Conservation (phyloP, 176 grass and related monocot species). For the Aegilops tauschii region DNA sequence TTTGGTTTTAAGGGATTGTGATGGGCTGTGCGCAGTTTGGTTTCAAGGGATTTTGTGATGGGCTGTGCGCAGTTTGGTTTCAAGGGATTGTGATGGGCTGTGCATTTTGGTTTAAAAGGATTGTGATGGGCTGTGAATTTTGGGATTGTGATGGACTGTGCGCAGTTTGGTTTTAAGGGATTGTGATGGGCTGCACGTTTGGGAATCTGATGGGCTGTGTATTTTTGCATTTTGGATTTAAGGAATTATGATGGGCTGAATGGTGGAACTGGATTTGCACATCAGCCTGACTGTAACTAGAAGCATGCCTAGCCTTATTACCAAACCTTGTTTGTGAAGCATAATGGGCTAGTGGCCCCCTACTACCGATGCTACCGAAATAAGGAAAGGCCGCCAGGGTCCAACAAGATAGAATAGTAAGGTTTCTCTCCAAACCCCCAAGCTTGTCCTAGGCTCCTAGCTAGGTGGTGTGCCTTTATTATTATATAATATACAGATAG, state of each 20-base stretch:
- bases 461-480: neutral
- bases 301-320: neutral
- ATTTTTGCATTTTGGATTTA: neutral
- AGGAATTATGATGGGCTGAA: neutral
- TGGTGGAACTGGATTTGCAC: neutral
- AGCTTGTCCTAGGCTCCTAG: neutral
- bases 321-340: neutral
- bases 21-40: neutral
- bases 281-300: neutral
- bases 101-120: neutral
- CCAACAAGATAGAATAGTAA: neutral
- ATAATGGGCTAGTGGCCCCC: neutral
- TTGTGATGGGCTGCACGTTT: too few species aligned
- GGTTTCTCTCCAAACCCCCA: neutral
- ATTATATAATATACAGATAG: neutral
- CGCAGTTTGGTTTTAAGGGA: too few species aligned
- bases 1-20: neutral
- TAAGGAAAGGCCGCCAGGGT: neutral
- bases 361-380: neutral
- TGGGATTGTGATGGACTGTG: neutral
- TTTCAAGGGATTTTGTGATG: neutral
- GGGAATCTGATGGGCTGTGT: neutral
- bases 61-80: neutral
- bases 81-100: neutral
- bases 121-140: neutral